phyloP scores from a whole-genome alignment of 1,284 basidiomycete genomes.

The Boletellus deceptivus region DNA sequence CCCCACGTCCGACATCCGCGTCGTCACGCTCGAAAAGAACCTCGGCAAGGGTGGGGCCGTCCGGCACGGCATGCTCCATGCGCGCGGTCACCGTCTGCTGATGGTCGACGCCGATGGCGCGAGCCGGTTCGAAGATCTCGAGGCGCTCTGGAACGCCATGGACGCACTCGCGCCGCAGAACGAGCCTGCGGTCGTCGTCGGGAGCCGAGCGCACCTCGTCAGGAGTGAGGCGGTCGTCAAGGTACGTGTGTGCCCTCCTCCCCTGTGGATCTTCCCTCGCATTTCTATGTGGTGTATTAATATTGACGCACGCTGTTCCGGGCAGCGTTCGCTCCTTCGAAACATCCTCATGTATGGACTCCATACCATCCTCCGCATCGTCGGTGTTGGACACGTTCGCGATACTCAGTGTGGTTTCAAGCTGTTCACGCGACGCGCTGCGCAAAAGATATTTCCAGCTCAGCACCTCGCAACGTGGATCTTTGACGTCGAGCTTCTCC shows the following conservation, averaged over 20 bases:
- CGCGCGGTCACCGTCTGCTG: slow-evolving; percentile 74
- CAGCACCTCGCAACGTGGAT: slow-evolving; percentile 89
- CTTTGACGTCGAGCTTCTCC: slow-evolving; percentile 92
- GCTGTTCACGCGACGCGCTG: slow-evolving; percentile 80
- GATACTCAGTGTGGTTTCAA: slow-evolving; percentile 99
- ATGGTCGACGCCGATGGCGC: slow-evolving; percentile 96
- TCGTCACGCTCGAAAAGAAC: slow-evolving; percentile 79
- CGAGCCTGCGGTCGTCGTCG: slow-evolving; percentile 70
- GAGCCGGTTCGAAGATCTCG: slow-evolving; percentile 80
- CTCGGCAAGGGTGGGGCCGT: slow-evolving; percentile 92
- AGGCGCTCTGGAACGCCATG: slow-evolving; percentile 71
- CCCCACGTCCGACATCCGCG: slow-evolving; percentile 58
- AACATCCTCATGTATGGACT: slow-evolving; percentile 93
- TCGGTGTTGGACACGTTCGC: slow-evolving; percentile 83
- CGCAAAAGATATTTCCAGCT: slow-evolving; percentile 76
- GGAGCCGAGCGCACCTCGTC: slow-evolving; percentile 89
- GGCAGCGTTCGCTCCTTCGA: slow-evolving; percentile 78
- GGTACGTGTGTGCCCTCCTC: slow-evolving; percentile 43
- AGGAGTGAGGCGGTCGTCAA: slow-evolving; percentile 93
- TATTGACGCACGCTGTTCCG: neutral
- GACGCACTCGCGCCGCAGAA: slow-evolving; percentile 53
- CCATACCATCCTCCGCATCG: slow-evolving; percentile 78
- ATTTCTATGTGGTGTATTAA: no score
- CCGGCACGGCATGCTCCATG: slow-evolving; percentile 82
- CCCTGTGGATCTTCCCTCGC: no score